These are phyloP conservation scores for Fraxinus pennsylvanica DNA, from an alignment of 257 asterid species.

Conservation along the genomic window DNA sequence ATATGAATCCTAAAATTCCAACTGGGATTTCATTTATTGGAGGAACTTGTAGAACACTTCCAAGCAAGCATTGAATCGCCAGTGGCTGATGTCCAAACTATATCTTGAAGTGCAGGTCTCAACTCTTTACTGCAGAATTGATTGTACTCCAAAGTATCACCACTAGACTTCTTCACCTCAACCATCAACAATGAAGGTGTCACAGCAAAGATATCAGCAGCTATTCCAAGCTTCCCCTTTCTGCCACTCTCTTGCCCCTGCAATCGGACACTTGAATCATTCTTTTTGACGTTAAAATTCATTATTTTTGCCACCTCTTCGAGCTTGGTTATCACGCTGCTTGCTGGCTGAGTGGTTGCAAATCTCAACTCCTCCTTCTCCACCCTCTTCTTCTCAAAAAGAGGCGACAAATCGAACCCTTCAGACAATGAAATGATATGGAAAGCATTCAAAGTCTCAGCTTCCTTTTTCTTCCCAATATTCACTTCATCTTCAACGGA, in stretches of 20 bases:
- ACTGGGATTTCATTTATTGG: neutral
- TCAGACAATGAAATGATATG: slow-evolving; percentile 56
- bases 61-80: slow-evolving; percentile 32
- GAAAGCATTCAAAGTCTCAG: slow-evolving; percentile 51
- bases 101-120: slow-evolving; percentile 54
- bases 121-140: slow-evolving; percentile 57
- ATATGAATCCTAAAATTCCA: neutral
- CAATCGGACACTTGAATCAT: slow-evolving; percentile 43
- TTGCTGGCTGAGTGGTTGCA: slow-evolving; percentile 44
- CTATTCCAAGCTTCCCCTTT: slow-evolving; percentile 57
- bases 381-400: slow-evolving; percentile 47
- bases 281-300: slow-evolving; percentile 45
- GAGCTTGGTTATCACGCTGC: slow-evolving; percentile 44
- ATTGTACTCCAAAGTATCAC: slow-evolving; percentile 57
- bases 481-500: slow-evolving; percentile 24
- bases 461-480: slow-evolving; percentile 21
- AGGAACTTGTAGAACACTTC: neutral
- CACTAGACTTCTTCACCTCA: slow-evolving; percentile 55
- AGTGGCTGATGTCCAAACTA: slow-evolving; percentile 44
- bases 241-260: slow-evolving; percentile 51
- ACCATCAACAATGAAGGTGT: slow-evolving; percentile 48
- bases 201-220: slow-evolving; percentile 48
- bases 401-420: slow-evolving; percentile 53
- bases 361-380: slow-evolving; percentile 50
- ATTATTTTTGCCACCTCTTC: slow-evolving; percentile 49